These are phyloP conservation scores for Tagetes erecta DNA, from an alignment of 129 eudicot genomes.

Conservation along the genomic window DNA sequence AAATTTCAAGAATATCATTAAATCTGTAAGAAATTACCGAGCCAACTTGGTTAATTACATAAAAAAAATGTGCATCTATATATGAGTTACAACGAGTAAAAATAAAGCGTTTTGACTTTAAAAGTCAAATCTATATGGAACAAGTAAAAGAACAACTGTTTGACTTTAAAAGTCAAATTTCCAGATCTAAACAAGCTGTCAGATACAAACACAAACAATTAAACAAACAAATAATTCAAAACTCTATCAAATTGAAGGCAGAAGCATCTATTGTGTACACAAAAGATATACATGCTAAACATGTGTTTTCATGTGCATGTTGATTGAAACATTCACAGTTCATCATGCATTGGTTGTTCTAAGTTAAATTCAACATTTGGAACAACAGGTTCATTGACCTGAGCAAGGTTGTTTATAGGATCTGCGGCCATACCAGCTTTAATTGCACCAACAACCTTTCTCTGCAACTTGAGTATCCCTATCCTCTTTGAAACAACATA, in stretches of 20 bases:
- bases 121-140: neutral
- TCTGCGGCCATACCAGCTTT: constrained; percentile 76
- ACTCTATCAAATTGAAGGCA: constrained; percentile 20
- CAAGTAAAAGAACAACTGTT: neutral
- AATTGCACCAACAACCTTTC: constrained; percentile 58
- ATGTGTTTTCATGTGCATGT: constrained; percentile 5
- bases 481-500: constrained; percentile 85
- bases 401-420: constrained; percentile 44
- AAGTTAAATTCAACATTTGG: constrained; percentile 46
- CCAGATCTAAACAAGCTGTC: neutral
- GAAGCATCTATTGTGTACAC: constrained; percentile 21
- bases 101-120: neutral
- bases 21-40: neutral
- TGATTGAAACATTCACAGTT: constrained; percentile 49
- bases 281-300: constrained; percentile 27
- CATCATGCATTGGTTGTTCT: constrained; percentile 76
- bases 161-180: constrained; percentile 12
- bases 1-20: neutral
- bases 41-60: neutral
- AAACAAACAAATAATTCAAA: neutral
- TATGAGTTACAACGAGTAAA: neutral
- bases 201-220: constrained; percentile 8
- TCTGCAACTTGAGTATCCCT: constrained; percentile 81
- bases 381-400: constrained; percentile 42
- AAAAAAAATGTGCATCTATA: no score